Percentiles rank a stretch among this genome's conserved stretches.
Conservation (phyloP, 768 basidiomycete species). For the Trametes coccinea region DNA sequence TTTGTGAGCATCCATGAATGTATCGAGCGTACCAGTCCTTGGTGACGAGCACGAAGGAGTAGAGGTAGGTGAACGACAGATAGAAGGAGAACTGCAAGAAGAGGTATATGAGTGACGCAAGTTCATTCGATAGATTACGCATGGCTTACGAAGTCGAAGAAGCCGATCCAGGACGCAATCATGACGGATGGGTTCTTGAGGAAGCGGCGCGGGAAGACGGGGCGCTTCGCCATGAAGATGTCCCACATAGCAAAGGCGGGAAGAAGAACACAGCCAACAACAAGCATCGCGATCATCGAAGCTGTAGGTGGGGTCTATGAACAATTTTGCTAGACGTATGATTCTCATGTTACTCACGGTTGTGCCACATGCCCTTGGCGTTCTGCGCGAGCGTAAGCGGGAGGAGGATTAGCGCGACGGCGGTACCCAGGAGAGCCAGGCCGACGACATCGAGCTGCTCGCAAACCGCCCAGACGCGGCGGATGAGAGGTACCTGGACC, state of each 20-base stretch:
- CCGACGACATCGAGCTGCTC: constrained; percentile 35
- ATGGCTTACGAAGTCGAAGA: constrained; percentile 41
- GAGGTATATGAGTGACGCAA: constrained; percentile 55
- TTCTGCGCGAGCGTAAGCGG: constrained; percentile 32
- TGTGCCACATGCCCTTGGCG: constrained; percentile 29
- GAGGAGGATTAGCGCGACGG: constrained; percentile 33
- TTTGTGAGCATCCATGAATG: constrained; percentile 28
- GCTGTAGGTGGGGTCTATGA: constrained; percentile 18
- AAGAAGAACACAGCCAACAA: constrained; percentile 32
- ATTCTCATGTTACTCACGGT: constrained; percentile 23
- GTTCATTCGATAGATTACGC: too few relatives aligned
- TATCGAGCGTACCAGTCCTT: constrained; percentile 20
- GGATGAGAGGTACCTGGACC: constrained; percentile 39
- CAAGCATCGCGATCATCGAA: constrained; percentile 37
- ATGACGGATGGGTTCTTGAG: constrained; percentile 38
- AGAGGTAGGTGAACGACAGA: constrained; percentile 43
- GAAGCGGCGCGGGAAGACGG: constrained; percentile 37
- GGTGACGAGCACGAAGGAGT: constrained; percentile 55
- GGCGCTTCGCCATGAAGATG: constrained; percentile 34
- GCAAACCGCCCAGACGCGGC: constrained; percentile 31
- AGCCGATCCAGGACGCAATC: constrained; percentile 28
- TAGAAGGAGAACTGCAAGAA: too few relatives aligned
- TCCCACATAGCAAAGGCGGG: constrained; percentile 35
- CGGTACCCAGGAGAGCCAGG: constrained; percentile 32
- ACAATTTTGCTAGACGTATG: not conserved